Base-by-base conservation (phyloP, 192 early-diverging fungal species). In the Umbelopsis sp. region DNA sequence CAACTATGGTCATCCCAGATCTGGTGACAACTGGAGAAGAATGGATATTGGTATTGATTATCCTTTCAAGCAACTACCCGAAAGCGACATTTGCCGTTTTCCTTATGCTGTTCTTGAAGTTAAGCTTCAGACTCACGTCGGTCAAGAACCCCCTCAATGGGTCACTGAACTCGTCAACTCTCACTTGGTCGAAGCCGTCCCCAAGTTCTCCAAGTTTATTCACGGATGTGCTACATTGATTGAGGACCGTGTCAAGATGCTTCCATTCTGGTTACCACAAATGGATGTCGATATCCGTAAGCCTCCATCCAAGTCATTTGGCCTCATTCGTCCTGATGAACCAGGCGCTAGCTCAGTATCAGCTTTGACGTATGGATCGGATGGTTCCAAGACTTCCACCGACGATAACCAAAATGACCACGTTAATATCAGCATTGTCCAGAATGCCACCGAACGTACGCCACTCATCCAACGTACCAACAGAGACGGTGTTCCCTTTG, bases 71-170 rank as follows among this genome's bases (percentile, higher is more conserved):
- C 90, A 99, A 74, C 82, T 99, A 36, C 85, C 87, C 21, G 92
- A 94, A 7, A 84, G 82, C 1, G 98, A 99, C 56, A 90, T 96
- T 22, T 88, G 87, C 65, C 85, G 89, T 21, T 99, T 99, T 85
- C 98, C 98, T 17, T 99, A 97, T 72, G 98, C 98, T 16, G 87
- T 99, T 21, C 85, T 99, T 17, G 98, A 99, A 76, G 95, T 99
- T 76, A 99, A 99, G 84, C 84, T 98, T 49, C 96, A 99, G 79
- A 97, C 94, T 4, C 91, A 95, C 47, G 87, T 91, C 31, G 97
- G 96, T 22, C 90, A 92, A 36, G 91, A 94, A 69, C 93, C 94
- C 2, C 96, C 98, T 8, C 83, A 92, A 71, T 99, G 98, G 98
- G 96, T 97, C 24, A 82, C 89, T 22, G 94, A 97, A 68, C 84